Evolutionary conservation across 768 basidiomycete species (phyloP).

Genomic region (Lyophyllum semitale): DNA sequence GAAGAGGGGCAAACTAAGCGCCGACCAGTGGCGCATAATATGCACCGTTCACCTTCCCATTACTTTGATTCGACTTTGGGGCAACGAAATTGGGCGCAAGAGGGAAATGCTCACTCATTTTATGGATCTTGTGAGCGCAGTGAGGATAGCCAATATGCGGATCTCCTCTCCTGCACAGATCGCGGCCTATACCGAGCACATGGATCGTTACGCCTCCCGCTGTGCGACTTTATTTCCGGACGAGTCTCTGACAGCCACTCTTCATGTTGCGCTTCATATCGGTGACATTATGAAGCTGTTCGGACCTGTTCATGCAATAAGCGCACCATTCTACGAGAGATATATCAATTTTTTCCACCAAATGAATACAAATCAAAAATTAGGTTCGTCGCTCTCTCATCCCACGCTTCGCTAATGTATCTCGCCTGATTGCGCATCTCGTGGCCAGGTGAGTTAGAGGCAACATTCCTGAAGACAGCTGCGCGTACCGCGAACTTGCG

Average conservation of each 20-base stretch:
- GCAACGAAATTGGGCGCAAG: constrained; percentile 10
- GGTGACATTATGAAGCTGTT: constrained; percentile 23
- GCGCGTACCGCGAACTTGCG: constrained; percentile 9
- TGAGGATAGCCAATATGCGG: constrained; percentile 13
- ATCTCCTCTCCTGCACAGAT: constrained; percentile 20
- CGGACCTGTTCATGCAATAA: constrained; percentile 27
- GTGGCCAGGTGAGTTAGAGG: constrained; percentile 11
- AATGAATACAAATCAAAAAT: constrained; percentile 18
- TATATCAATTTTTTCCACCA: no score
- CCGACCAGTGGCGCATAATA: constrained; percentile 28
- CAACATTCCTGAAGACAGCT: constrained; percentile 5
- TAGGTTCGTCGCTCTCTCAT: constrained; percentile 3
- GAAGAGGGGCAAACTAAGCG: constrained; percentile 30
- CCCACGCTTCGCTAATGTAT: no score
- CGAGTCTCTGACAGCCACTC: constrained; percentile 23
- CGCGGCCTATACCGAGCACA: constrained; percentile 20
- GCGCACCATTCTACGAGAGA: constrained; percentile 16
- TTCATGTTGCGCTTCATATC: constrained; percentile 35
- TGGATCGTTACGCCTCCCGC: constrained; percentile 6
- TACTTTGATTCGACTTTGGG: constrained; percentile 29
- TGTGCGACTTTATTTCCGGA: neutral
- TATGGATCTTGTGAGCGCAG: constrained; percentile 28
- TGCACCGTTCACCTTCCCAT: constrained; percentile 29
- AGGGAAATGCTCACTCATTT: constrained; percentile 25
- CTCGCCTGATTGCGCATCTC: neutral